Conservation (phyloP, 2,329 filamentous ascomycete species). For the Aspergillus pseudotamarii region DNA sequence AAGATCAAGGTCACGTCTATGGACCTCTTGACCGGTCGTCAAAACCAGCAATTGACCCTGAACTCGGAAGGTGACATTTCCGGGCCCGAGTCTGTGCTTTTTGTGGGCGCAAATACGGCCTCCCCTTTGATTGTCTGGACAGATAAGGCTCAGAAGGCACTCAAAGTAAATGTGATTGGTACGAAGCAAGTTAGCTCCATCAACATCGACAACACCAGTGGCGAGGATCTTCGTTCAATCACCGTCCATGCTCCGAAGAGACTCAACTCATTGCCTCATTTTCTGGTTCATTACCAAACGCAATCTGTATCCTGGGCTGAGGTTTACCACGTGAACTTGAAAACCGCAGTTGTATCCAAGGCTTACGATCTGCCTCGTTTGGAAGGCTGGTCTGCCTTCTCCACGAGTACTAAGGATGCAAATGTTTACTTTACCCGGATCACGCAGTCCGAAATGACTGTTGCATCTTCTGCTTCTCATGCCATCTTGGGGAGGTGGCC, state of each 20-base stretch:
- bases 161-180: conserved; percentile 51
- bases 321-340: conserved; percentile 79
- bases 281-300: conserved; percentile 80
- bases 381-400: conserved; percentile 72
- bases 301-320: conserved; percentile 74
- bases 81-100: conserved; percentile 42
- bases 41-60: conserved; percentile 70
- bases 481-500: conserved; percentile 76
- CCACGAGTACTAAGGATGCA: conserved; percentile 73
- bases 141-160: conserved; percentile 45
- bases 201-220: conserved; percentile 43
- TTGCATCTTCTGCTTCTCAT: conserved; percentile 77
- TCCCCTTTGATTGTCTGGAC: conserved; percentile 49
- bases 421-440: conserved; percentile 89
- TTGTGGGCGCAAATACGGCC: conserved; percentile 43
- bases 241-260: conserved; percentile 73
- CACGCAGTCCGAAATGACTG: conserved; percentile 70
- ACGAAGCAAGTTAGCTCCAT: conserved; percentile 44
- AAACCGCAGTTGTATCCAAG: conserved; percentile 69
- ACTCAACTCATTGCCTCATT: conserved; percentile 73
- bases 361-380: conserved; percentile 78
- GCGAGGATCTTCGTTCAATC: conserved; percentile 56
- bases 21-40: conserved; percentile 72
- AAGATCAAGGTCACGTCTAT: conserved; percentile 76
- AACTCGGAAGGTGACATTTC: conserved; percentile 73